A percentile compares a stretch with the other conserved stretches of the same genome.
Evolutionary conservation across 495 filamentous ascomycete species (phyloP).

Genomic region (Rostrohypoxylon terebratum): DNA sequence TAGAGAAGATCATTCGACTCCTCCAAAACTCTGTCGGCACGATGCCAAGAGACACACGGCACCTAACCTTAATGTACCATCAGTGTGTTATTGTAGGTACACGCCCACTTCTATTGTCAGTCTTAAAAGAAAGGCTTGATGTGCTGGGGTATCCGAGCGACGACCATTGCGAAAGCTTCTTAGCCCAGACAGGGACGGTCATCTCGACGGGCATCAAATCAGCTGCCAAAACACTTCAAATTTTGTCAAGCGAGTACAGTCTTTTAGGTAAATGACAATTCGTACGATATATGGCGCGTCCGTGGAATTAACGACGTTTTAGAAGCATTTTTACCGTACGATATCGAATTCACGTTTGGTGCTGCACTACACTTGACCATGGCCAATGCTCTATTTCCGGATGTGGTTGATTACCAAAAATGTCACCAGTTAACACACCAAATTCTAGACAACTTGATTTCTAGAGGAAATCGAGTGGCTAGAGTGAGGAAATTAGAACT

Average conservation of each 20-base stretch:
- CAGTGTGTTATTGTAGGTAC: conserved; percentile 15
- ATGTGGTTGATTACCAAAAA: background rate
- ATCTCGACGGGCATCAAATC: conserved; percentile 14
- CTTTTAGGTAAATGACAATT: background rate
- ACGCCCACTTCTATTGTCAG: conserved; percentile 10
- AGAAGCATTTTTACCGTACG: conserved; percentile 17
- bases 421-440: conserved; percentile 5
- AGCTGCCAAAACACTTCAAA: conserved; percentile 13
- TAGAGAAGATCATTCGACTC: conserved; percentile 10
- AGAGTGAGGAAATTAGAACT: conserved; percentile 2
- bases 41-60: conserved; percentile 4
- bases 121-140: conserved; percentile 15
- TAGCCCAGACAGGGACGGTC: conserved; percentile 10
- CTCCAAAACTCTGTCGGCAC: conserved; percentile 2
- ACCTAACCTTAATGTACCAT: conserved; percentile 18
- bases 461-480: conserved; percentile 12
- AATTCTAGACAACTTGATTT: conserved; percentile 1
- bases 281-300: background rate
- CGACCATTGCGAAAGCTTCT: conserved; percentile 13
- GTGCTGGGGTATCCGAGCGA: conserved; percentile 2
- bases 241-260: conserved; percentile 14
- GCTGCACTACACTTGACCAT: conserved; percentile 13
- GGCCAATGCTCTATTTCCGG: conserved; percentile 14
- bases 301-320: background rate
- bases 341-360: conserved; percentile 8